phyloP scores from a whole-genome alignment of 2,329 filamentous ascomycete genomes.

The Ophiosphaerella herpotricha region DNA sequence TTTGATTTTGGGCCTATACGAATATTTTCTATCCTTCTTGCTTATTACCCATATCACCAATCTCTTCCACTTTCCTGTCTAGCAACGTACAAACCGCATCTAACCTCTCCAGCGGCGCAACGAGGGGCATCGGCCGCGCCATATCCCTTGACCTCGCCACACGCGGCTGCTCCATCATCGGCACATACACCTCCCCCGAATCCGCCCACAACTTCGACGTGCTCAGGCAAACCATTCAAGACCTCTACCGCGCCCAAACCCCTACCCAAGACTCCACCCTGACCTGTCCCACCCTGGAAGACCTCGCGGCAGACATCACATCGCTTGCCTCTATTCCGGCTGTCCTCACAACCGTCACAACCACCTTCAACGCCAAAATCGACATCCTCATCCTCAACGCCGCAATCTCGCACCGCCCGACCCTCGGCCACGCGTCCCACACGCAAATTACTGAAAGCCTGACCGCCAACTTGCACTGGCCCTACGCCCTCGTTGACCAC shows the following conservation, averaged over 20 bases:
- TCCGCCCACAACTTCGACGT: slow-evolving; percentile 31
- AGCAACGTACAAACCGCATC: too few relatives aligned
- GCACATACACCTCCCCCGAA: slow-evolving; percentile 32
- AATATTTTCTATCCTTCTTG: too few relatives aligned
- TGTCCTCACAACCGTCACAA: slow-evolving; percentile 13
- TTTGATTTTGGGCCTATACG: too few relatives aligned
- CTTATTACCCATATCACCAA: too few relatives aligned
- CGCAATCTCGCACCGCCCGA: slow-evolving; percentile 4
- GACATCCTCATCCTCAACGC: slow-evolving; percentile 36
- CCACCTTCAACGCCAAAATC: slow-evolving; percentile 20
- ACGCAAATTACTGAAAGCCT: slow-evolving; percentile 20
- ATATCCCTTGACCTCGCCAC: slow-evolving; percentile 34
- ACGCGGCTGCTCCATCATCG: slow-evolving; percentile 35
- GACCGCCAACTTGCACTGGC: slow-evolving; percentile 28
- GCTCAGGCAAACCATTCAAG: slow-evolving; percentile 21
- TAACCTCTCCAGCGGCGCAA: slow-evolving; percentile 24
- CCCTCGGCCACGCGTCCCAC: slow-evolving; percentile 9
- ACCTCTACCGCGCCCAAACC: slow-evolving; percentile 14
- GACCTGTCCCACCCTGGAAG: slow-evolving; percentile 16
- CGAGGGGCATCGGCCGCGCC: slow-evolving; percentile 36
- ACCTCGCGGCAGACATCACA: slow-evolving; percentile 29
- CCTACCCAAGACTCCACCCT: neutral
- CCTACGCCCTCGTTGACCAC: slow-evolving; percentile 26
- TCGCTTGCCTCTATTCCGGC: slow-evolving; percentile 13
- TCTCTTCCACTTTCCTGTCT: too few relatives aligned